Percentiles rank a stretch among this genome's conserved stretches.
Evolutionary conservation across 768 basidiomycete species (phyloP).

Genomic region (Russula virescens): DNA sequence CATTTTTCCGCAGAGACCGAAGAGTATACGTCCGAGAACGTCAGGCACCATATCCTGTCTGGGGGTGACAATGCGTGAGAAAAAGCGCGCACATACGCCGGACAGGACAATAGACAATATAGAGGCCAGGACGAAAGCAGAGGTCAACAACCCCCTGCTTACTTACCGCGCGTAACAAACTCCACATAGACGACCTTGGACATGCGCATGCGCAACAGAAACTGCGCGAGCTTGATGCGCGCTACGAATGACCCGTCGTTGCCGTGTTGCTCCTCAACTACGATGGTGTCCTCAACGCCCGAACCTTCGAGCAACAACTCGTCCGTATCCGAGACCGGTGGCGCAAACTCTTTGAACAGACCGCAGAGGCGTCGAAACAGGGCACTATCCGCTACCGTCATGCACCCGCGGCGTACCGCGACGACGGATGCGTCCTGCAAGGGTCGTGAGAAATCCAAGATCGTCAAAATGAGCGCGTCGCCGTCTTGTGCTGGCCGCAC

Average conservation of each 20-base stretch:
- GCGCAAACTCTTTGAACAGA: conserved; percentile 42
- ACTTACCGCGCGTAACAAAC: not conserved
- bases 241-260: not conserved
- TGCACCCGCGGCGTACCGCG: conserved; percentile 60
- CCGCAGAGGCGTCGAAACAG: conserved; percentile 52
- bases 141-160: not conserved
- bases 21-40: too few relatives aligned
- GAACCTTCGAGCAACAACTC: not conserved
- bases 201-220: not conserved
- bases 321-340: conserved; percentile 41
- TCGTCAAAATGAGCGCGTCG: conserved; percentile 39
- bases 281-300: not conserved
- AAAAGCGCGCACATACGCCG: too few relatives aligned
- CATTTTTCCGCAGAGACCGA: too few relatives aligned
- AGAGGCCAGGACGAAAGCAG: too few relatives aligned
- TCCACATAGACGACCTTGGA: not conserved
- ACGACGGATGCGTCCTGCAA: conserved; percentile 28
- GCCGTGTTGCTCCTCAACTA: not conserved
- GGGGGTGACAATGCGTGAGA: too few relatives aligned
- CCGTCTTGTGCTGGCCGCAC: conserved; percentile 22
- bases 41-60: not conserved
- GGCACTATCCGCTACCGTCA: conserved; percentile 51
- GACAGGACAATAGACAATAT: too few relatives aligned
- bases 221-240: not conserved
- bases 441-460: conserved; percentile 39